Percentiles rank a stretch among this genome's conserved stretches.
These are phyloP conservation scores for Epichloe hybrida DNA, from an alignment of 2,329 filamentous ascomycete species.

Conservation along the genomic window DNA sequence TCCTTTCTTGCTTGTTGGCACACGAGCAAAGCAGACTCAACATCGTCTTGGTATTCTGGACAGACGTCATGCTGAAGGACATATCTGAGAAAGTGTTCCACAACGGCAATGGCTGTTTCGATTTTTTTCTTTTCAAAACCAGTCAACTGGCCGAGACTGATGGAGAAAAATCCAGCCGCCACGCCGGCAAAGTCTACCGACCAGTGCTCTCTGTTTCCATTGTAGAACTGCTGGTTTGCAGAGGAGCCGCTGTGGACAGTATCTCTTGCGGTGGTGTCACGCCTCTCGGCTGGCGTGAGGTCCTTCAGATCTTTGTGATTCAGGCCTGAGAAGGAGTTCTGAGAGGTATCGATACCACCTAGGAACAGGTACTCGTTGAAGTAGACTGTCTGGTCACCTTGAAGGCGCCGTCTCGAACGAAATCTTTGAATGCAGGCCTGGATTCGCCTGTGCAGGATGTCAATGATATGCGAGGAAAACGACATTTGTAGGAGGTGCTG, in stretches of 20 bases:
- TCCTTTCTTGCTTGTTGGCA: slow-evolving; percentile 57
- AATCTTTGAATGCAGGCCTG: slow-evolving; percentile 77
- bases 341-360: slow-evolving; percentile 58
- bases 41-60: slow-evolving; percentile 58
- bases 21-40: slow-evolving; percentile 51
- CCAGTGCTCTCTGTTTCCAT: slow-evolving; percentile 45
- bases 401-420: slow-evolving; percentile 61
- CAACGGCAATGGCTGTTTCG: slow-evolving; percentile 46
- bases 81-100: slow-evolving; percentile 83
- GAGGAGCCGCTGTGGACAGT: slow-evolving; percentile 37
- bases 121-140: slow-evolving; percentile 42
- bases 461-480: background rate
- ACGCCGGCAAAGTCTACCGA: slow-evolving; percentile 69
- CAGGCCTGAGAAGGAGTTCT: slow-evolving; percentile 46
- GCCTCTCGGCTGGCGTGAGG: slow-evolving; percentile 48
- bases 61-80: slow-evolving; percentile 75
- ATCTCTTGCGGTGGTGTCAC: slow-evolving; percentile 49
- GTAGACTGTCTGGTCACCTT: slow-evolving; percentile 43
- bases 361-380: slow-evolving; percentile 74
- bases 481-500: background rate
- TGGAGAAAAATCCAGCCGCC: slow-evolving; percentile 65
- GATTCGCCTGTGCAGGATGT: slow-evolving; percentile 47
- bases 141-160: slow-evolving; percentile 38
- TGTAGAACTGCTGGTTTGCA: slow-evolving; percentile 32
- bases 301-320: slow-evolving; percentile 38